These are phyloP conservation scores for Penicillium fuscoglaucum DNA, from an alignment of 2,329 filamentous ascomycete species.

Conservation along the genomic window DNA sequence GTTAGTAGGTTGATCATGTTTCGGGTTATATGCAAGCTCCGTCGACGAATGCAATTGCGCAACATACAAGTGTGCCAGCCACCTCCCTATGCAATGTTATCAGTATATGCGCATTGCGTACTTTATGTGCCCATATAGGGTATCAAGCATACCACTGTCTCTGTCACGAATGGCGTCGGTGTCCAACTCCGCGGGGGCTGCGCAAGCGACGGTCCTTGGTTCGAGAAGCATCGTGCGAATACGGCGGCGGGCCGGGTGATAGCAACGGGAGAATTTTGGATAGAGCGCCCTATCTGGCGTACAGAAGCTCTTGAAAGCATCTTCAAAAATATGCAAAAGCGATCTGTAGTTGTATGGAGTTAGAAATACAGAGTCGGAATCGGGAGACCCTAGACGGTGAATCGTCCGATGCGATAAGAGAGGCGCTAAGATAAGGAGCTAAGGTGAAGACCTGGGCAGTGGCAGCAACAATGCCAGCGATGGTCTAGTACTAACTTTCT, in stretches of 20 bases:
- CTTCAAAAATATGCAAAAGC: constrained; percentile 3
- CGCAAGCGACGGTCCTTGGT: constrained; percentile 28
- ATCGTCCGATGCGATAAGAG: constrained; percentile 16
- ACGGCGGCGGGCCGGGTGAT: constrained; percentile 6
- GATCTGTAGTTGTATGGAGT: constrained; percentile 2
- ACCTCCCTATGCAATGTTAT: constrained; percentile 56
- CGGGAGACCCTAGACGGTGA: constrained; percentile 8
- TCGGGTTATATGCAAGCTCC: constrained; percentile 21
- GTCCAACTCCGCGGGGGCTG: constrained; percentile 46
- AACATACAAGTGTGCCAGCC: constrained; percentile 75
- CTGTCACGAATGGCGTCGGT: constrained; percentile 57
- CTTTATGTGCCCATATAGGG: neutral
- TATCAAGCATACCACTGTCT: constrained; percentile 53
- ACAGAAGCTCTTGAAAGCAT: constrained; percentile 30
- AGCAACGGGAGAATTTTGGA: constrained; percentile 9
- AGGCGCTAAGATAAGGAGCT: constrained; percentile 21
- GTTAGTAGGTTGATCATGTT: constrained; percentile 12
- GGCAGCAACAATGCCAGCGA: neutral
- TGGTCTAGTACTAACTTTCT: neutral
- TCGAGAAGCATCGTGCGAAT: constrained; percentile 32
- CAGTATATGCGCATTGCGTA: constrained; percentile 16
- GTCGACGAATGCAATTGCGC: constrained; percentile 7
- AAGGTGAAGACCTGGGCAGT: neutral
- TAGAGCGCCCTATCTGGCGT: constrained; percentile 26
- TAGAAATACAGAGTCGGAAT: constrained; percentile 4